Percentiles rank a stretch among this genome's conserved stretches.
Conservation (phyloP, 768 basidiomycete genomes). For the Agaricus blazei region DNA sequence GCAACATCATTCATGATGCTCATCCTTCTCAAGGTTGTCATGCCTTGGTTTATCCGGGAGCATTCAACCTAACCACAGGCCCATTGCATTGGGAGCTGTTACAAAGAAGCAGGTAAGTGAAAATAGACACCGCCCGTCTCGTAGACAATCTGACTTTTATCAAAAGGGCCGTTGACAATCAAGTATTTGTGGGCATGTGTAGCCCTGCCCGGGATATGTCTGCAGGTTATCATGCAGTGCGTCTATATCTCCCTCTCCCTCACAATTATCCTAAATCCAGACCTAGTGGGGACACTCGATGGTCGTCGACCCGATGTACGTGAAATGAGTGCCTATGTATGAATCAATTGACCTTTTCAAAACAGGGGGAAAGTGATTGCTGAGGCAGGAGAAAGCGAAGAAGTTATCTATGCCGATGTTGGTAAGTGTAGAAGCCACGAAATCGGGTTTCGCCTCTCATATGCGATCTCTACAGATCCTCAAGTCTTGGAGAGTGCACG, state of each 20-base stretch:
- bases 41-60: slow-evolving; percentile 86
- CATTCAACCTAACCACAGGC: slow-evolving; percentile 95
- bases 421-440: slow-evolving; percentile 43
- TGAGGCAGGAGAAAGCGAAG: slow-evolving; percentile 73
- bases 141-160: not conserved
- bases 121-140: not conserved
- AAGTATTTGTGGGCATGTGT: slow-evolving; percentile 95
- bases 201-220: slow-evolving; percentile 85
- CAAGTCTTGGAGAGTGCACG: slow-evolving; percentile 60
- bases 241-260: slow-evolving; percentile 20
- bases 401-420: slow-evolving; percentile 75
- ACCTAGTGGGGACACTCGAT: slow-evolving; percentile 84
- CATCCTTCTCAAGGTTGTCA: slow-evolving; percentile 58
- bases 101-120: slow-evolving; percentile 65
- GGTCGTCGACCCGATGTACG: slow-evolving; percentile 87
- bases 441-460: not conserved
- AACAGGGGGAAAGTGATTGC: slow-evolving; percentile 26
- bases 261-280: not conserved
- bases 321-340: slow-evolving; percentile 7
- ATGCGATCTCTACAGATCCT: slow-evolving; percentile 32
- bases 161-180: slow-evolving; percentile 81
- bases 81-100: slow-evolving; percentile 96
- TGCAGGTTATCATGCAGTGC: slow-evolving; percentile 84
- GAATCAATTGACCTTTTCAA: no score
- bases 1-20: not conserved